A percentile compares a stretch with the other conserved stretches of the same genome.
Evolutionary conservation across 345 rosid species (phyloP).

Genomic region (Hibiscus mutabilis): DNA sequence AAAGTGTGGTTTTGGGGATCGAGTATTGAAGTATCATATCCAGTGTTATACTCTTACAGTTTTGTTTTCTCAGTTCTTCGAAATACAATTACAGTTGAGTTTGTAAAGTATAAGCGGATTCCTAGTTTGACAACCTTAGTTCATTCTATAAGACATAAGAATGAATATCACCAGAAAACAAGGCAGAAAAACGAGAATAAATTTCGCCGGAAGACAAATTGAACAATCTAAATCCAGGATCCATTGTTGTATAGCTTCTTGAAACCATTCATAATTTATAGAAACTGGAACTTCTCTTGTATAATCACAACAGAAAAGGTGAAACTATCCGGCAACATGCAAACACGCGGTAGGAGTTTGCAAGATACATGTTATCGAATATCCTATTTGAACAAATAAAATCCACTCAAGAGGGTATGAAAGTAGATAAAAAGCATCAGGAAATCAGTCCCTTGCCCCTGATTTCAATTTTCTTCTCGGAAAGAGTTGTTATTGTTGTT

Average conservation of each 20-base stretch:
- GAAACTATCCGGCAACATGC: not conserved
- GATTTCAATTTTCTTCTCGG: no score
- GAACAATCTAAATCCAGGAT: not conserved
- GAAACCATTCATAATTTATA: not conserved
- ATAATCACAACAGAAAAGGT: not conserved
- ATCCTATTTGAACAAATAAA: not conserved
- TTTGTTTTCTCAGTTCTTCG: no score
- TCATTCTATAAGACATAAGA: not conserved
- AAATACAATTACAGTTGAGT: not conserved
- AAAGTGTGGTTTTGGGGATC: no score
- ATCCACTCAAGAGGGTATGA: not conserved
- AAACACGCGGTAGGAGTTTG: not conserved
- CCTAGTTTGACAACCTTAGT: not conserved
- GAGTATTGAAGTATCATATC: no score
- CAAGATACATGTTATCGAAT: not conserved
- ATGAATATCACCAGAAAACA: no score
- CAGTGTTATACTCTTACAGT: no score
- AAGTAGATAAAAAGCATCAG: not conserved
- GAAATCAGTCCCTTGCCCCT: not conserved
- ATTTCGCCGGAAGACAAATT: not conserved
- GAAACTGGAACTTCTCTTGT: not conserved
- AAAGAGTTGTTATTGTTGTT: no score
- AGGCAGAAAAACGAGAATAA: no score
- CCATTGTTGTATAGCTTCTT: not conserved
- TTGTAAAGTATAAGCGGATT: not conserved